Percentiles rank a stretch among this genome's conserved stretches.
Conservation (phyloP, 768 basidiomycete species). For the Termitomyces sp. region DNA sequence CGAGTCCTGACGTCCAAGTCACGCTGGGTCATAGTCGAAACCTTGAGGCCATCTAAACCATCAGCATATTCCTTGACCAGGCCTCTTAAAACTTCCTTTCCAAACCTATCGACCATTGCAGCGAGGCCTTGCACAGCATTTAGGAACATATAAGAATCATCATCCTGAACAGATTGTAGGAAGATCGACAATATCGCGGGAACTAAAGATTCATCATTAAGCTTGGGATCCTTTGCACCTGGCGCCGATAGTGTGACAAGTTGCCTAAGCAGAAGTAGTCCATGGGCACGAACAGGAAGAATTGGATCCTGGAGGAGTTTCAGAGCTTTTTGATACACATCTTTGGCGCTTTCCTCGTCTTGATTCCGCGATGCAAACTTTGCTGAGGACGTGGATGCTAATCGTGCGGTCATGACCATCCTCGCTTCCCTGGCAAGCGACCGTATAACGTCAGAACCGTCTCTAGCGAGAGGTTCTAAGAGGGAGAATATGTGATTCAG, state of each 20-base stretch:
- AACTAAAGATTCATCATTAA: conserved; percentile 53
- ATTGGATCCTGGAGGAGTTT: conserved; percentile 87
- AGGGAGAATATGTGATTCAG: conserved; percentile 67
- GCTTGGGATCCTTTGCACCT: conserved; percentile 16
- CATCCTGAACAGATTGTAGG: conserved; percentile 77
- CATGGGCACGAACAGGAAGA: conserved; percentile 91
- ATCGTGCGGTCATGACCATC: conserved; percentile 78
- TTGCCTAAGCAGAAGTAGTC: conserved; percentile 74
- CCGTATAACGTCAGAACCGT: conserved; percentile 41
- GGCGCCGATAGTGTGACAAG: conserved; percentile 46
- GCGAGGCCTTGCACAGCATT: conserved; percentile 88
- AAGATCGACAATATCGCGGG: conserved; percentile 88
- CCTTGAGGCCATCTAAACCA: conserved; percentile 44
- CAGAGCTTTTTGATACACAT: conserved; percentile 81
- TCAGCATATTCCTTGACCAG: conserved; percentile 65
- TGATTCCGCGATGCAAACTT: conserved; percentile 16
- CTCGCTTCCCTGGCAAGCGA: conserved; percentile 70
- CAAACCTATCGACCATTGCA: conserved; percentile 76
- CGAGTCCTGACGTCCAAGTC: conserved; percentile 73
- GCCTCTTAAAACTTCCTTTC: conserved; percentile 61
- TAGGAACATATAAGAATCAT: conserved; percentile 93
- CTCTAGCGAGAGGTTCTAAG: conserved; percentile 50
- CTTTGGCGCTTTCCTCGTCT: conserved; percentile 43
- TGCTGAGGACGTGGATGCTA: conserved; percentile 50
- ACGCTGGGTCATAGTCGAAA: conserved; percentile 38